Evolutionary conservation across 352 stramenopile species (phyloP), one percentile per base, ranked within the genome.

Genomic region (Globisporangium barbulae): DNA sequence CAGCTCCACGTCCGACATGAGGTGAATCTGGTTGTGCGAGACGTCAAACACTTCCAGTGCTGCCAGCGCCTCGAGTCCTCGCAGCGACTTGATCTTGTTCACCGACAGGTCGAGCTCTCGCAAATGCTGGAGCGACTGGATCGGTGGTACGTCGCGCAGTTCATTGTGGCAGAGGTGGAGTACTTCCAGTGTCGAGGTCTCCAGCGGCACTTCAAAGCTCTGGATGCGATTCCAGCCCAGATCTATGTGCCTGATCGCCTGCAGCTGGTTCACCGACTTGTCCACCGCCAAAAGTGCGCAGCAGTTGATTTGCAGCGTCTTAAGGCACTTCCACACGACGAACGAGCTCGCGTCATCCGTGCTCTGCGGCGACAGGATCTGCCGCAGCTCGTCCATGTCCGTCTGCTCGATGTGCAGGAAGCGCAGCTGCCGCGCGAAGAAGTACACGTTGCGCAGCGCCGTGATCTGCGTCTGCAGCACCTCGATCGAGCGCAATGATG

Each of bases 131-230:
- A 92, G 58, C 8, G 70, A 52, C 35, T 81, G 53, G 4, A 90
- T 75, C 5, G 74, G 73, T 6, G 83, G 78, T 9, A 93, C 73
- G 0, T 33, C 1, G 1, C 48, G 58, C 13, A 95, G 59, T 28
- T 78, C 70, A 53, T 95, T 95, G 66, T 91, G 85, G 53, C 84
- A 91, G 45, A 95, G 62, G 58, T 78, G 83, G 0, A 91, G 61
- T 31, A 72, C 71, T 62, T 87, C 53, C 2, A 94, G 66, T 19
- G 75, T 78, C 21, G 35, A 33, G 1, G 67, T 77, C 5, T 56
- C 53, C 3, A 88, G 33, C 6, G 64, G 45, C 28, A 54, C 53
- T 10, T 81, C 64, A 13, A 92, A 78, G 7, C 10, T 53, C 1
- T 75, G 42, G 33, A 94, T 91, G 28, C 77, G 63, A 61, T 94